phyloP scores from a whole-genome alignment of 1,284 basidiomycete species.

The Coriolopsis trogii region DNA sequence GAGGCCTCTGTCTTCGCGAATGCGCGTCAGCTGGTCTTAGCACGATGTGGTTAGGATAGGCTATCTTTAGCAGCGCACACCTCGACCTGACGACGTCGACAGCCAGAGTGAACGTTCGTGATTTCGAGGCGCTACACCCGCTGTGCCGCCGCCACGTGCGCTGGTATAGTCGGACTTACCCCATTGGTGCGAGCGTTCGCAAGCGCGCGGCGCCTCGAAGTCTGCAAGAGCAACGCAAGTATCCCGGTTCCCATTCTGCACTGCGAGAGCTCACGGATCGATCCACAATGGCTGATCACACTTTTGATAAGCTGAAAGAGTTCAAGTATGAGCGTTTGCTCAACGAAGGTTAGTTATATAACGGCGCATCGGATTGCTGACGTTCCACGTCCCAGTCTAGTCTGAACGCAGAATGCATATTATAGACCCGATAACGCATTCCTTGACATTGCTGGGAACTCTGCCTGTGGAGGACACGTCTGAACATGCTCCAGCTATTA shows the following conservation, averaged over 20 bases:
- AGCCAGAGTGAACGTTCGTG: too few relatives aligned
- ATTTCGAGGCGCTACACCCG: too few relatives aligned
- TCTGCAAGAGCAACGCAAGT: too few relatives aligned
- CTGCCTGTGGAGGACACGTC: conserved; percentile 30
- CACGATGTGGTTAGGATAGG: not conserved
- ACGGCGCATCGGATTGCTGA: not conserved
- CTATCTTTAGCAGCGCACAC: not conserved
- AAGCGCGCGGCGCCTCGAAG: not conserved
- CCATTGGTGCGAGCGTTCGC: not conserved
- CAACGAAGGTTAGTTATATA: conserved; percentile 49
- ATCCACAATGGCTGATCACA: conserved; percentile 9
- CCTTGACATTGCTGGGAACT: conserved; percentile 48
- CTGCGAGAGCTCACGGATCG: too few relatives aligned
- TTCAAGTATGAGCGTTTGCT: conserved; percentile 59
- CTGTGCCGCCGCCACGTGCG: too few relatives aligned
- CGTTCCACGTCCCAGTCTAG: not conserved
- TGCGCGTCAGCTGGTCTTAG: not conserved
- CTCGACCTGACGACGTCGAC: not conserved
- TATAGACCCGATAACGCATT: conserved; percentile 54
- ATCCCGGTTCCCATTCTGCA: too few relatives aligned
- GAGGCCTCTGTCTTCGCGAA: conserved; percentile 1
- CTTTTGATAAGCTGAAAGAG: conserved; percentile 29
- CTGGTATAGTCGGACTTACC: too few relatives aligned
- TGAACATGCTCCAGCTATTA: conserved; percentile 46
- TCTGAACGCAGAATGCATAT: too few relatives aligned